These are phyloP conservation scores for Eucalyptus regnans DNA, from an alignment of 345 rosid genomes.

Conservation along the genomic window DNA sequence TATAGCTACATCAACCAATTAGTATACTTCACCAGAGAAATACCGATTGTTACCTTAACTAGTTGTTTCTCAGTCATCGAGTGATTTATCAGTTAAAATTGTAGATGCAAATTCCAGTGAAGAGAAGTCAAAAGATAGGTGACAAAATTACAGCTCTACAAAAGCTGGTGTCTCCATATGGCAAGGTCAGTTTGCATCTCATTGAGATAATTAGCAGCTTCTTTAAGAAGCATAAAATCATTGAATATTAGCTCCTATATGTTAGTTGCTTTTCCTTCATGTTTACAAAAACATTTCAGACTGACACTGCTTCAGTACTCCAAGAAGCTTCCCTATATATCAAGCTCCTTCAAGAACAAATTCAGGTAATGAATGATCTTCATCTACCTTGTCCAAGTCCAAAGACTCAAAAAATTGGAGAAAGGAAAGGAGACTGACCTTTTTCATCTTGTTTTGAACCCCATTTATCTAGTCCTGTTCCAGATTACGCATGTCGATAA, in stretches of 20 bases:
- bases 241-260: not conserved
- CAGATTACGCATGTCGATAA: not conserved
- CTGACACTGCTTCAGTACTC: slow-evolving; percentile 70
- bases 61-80: not conserved
- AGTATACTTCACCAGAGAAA: not conserved
- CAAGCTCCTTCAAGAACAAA: slow-evolving; percentile 50
- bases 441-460: not conserved
- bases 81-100: not conserved
- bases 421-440: not conserved
- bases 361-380: slow-evolving; percentile 22
- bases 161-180: slow-evolving; percentile 66
- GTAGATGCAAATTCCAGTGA: slow-evolving; percentile 19
- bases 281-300: slow-evolving; percentile 8
- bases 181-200: slow-evolving; percentile 28
- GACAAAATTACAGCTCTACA: slow-evolving; percentile 60
- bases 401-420: not conserved
- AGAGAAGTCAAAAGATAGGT: slow-evolving; percentile 53
- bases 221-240: not conserved
- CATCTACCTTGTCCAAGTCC: not conserved
- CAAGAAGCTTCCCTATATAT: slow-evolving; percentile 52
- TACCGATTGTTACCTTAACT: not conserved
- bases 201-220: not conserved
- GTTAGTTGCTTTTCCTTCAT: not conserved
- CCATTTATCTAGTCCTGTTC: not conserved
- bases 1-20: not conserved